Evolutionary conservation across 306 rosid genomes (phyloP), one percentile per base, ranked within the genome.

Genomic region (Heteromeles arbutifolia): DNA sequence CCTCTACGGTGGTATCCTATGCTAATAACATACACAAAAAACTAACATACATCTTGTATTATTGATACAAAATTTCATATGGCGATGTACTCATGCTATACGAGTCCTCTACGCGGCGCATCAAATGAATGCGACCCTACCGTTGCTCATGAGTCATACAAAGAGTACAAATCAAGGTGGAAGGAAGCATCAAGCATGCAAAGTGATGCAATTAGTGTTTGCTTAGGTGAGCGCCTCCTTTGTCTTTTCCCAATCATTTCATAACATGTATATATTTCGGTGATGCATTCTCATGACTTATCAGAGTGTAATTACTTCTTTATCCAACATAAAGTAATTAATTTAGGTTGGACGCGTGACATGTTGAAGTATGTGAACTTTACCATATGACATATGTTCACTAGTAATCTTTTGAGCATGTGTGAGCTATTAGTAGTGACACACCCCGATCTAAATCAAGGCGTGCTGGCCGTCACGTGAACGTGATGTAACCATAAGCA

Each of bases 171-270:
- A 28, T 29, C 24, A 34, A 59, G 65, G 44, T 62, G 70, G 58
- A 43, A 37, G 70, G 69, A 32, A 13, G 43, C 39, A 29, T 18
- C 43, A 28, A 59, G 22, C 68, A 57, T 73, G 69, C 43, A 59
- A 37, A 17, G 53, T 24, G 67, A 37, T 37, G 66, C 31, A 41
- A 21, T 8, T 4, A 43, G 69, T 74, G 77, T 50, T 50, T 70
- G 43, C 62, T 69, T 50, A 69, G 61, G 62, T 50, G 39, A 39
- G 57, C 39, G 57, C 68, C 77, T 25, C 57, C 57, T 73, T 73
- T 73, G 21, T 58, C 68, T 9, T 73, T 48, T 73, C 65, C 56
- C 39, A 18, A 34, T 65, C 50, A 65, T 37, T 13, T 31, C 24
- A 19, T 28, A 31, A 29, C 31, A 25, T 62, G 14, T 11, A 58